Conservation (phyloP, 495 filamentous ascomycete genomes). For the Neurospora sp. region DNA sequence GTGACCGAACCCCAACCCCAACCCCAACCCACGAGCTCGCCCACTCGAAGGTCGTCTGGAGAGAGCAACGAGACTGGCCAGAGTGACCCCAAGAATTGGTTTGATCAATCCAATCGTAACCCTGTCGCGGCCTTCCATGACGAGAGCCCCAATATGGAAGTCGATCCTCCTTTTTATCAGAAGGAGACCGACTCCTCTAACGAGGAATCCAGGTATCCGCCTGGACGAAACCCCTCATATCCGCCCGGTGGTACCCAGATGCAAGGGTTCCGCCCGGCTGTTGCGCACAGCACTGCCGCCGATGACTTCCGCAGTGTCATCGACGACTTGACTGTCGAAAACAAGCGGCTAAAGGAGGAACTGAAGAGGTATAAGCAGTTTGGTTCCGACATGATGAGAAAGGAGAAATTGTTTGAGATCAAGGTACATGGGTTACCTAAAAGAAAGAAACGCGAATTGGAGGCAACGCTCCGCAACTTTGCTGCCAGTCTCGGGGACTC, state of each 20-base stretch:
- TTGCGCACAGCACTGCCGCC: constrained; percentile 39
- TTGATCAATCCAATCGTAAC: constrained; percentile 35
- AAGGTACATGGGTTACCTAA: constrained; percentile 56
- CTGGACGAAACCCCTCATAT: constrained; percentile 8
- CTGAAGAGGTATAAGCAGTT: constrained; percentile 56
- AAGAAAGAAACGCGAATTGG: constrained; percentile 61
- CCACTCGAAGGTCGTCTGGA: constrained; percentile 26
- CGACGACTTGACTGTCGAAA: constrained; percentile 62
- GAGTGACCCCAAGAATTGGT: constrained; percentile 37
- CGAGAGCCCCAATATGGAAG: constrained; percentile 25
- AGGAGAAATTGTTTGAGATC: constrained; percentile 68
- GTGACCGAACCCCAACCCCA: neutral
- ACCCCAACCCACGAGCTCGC: constrained; percentile 1
- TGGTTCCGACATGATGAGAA: constrained; percentile 45
- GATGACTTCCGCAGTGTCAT: constrained; percentile 58
- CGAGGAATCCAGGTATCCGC: constrained; percentile 14
- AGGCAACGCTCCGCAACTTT: constrained; percentile 59
- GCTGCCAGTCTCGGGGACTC: constrained; percentile 43
- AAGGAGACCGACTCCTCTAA: constrained; percentile 36
- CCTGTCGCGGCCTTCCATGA: constrained; percentile 16
- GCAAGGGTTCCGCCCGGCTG: constrained; percentile 13
- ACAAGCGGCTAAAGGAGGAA: constrained; percentile 59
- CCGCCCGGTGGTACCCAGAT: constrained; percentile 4
- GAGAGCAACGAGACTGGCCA: constrained; percentile 30
- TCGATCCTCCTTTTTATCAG: constrained; percentile 47